Conservation (phyloP, 305 asterid genomes). For the Fraxinus sp. region DNA sequence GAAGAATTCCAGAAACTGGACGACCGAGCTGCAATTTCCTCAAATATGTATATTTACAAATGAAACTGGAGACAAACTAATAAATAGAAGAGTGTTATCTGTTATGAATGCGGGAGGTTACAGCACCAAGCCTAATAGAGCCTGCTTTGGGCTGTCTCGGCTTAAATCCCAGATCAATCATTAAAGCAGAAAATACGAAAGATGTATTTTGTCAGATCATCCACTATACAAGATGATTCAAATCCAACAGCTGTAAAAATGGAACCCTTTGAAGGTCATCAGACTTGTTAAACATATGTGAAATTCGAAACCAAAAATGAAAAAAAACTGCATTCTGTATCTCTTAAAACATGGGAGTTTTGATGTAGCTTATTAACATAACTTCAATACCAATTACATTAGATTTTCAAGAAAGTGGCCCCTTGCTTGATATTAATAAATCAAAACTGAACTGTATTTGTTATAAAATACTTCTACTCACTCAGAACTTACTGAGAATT, state of each 20-base stretch:
- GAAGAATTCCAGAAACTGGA: background rate
- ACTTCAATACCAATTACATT: background rate
- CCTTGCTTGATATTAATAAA: background rate
- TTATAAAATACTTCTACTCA: background rate
- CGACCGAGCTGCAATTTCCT: background rate
- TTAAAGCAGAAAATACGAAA: background rate
- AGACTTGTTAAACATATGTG: background rate
- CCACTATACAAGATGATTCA: background rate
- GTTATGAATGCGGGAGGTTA: background rate
- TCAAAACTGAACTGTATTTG: background rate
- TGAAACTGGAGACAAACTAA: background rate
- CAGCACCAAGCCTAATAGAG: background rate
- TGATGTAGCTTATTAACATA: background rate
- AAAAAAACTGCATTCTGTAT: background rate
- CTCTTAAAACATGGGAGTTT: background rate
- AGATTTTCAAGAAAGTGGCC: background rate
- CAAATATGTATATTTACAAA: background rate
- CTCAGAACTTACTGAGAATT: background rate
- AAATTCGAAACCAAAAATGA: background rate
- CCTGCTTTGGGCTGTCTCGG: background rate
- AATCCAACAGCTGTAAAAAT: background rate
- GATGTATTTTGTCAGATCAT: background rate
- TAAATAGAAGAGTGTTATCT: background rate
- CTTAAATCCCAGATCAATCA: background rate
- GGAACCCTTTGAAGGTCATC: background rate